Evolutionary conservation across 352 stramenopile species (phyloP).

Genomic region (Labyrinthula sp.): DNA sequence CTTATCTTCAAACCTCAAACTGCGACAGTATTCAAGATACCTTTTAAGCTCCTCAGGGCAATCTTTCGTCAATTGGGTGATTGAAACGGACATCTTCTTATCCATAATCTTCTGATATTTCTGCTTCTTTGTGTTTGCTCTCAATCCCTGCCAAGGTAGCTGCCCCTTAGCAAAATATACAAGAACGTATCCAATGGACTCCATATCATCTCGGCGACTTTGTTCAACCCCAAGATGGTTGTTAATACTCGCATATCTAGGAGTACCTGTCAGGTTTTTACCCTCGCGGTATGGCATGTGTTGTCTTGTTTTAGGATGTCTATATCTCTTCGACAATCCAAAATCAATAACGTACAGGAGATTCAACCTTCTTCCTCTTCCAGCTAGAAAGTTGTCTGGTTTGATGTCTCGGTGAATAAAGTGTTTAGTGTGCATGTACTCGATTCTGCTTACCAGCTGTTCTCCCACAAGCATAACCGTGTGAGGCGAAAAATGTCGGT

Average conservation of each 20-base stretch:
- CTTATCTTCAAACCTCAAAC: constrained; percentile 75
- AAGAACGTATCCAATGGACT: constrained; percentile 72
- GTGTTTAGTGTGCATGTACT: constrained; percentile 77
- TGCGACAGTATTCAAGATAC: constrained; percentile 57
- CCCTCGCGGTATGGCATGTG: constrained; percentile 80
- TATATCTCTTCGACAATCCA: constrained; percentile 73
- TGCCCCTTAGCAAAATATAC: constrained; percentile 78
- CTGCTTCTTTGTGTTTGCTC: constrained; percentile 81
- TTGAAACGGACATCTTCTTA: constrained; percentile 54
- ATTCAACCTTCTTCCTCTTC: constrained; percentile 57
- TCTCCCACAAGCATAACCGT: constrained; percentile 68
- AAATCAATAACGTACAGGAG: constrained; percentile 86
- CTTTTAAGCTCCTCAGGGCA: constrained; percentile 39
- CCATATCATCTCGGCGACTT: constrained; percentile 66
- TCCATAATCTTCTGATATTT: constrained; percentile 88
- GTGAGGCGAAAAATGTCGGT: constrained; percentile 55
- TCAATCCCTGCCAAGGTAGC: constrained; percentile 75
- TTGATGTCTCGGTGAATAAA: constrained; percentile 88
- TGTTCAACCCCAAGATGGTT: constrained; percentile 83
- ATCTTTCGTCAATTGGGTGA: constrained; percentile 37
- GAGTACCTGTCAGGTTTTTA: constrained; percentile 74
- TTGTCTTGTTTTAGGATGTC: constrained; percentile 65
- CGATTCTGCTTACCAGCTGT: constrained; percentile 62
- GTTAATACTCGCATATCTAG: constrained; percentile 73
- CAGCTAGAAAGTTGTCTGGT: constrained; percentile 83